These are phyloP conservation scores for Sporisorium exsertum DNA, from an alignment of 1,284 basidiomycete species.

Conservation along the genomic window DNA sequence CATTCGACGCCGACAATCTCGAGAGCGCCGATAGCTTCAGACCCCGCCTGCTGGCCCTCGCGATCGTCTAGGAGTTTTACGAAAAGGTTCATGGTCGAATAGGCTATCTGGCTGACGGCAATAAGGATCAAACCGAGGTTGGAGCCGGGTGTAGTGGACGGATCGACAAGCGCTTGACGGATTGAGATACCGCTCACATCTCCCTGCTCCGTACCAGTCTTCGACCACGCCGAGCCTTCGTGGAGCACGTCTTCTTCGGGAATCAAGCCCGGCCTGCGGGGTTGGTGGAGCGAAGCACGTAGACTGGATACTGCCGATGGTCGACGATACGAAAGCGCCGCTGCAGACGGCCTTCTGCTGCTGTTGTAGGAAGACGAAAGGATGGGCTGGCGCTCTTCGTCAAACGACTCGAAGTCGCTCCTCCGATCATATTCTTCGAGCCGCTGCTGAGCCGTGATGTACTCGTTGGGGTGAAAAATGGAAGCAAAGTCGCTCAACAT, in stretches of 20 bases:
- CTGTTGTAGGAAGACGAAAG: conserved; percentile 16
- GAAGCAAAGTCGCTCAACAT: conserved; percentile 47
- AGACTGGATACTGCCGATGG: conserved; percentile 30
- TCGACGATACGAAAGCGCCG: conserved; percentile 25
- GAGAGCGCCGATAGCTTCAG: conserved; percentile 39
- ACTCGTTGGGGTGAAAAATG: conserved; percentile 51
- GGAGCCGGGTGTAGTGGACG: conserved; percentile 39
- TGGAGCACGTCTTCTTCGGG: conserved; percentile 24
- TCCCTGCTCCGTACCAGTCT: conserved; percentile 14
- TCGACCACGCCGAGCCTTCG: conserved; percentile 32
- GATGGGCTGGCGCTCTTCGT: conserved; percentile 35
- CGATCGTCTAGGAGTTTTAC: conserved; percentile 74
- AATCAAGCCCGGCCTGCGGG: conserved; percentile 20
- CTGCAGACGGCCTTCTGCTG: conserved; percentile 18
- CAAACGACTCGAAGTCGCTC: conserved; percentile 30
- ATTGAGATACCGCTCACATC: conserved; percentile 42
- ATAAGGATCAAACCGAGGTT: conserved; percentile 52
- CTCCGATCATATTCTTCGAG: conserved; percentile 24
- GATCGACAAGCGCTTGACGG: conserved; percentile 42
- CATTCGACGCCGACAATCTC: conserved; percentile 74
- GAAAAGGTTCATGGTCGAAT: conserved; percentile 73
- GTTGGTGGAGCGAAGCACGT: conserved; percentile 17
- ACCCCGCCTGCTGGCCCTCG: conserved; percentile 14
- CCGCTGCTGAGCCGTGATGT: conserved; percentile 37
- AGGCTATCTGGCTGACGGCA: conserved; percentile 51